Base-by-base conservation (phyloP, 116 monocot genomes). In the Iris pallida region DNA sequence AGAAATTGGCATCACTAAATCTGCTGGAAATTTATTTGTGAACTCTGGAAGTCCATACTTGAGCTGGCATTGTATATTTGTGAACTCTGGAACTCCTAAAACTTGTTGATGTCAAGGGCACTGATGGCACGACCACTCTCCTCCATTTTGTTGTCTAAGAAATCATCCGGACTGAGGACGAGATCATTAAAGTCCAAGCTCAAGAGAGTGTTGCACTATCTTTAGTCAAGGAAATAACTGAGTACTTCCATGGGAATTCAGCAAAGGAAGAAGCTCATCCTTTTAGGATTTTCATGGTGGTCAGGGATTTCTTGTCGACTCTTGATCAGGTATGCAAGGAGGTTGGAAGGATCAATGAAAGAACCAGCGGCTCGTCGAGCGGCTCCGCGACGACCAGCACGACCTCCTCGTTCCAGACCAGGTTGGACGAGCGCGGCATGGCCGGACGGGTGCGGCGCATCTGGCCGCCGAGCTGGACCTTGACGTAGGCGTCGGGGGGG, bases 121-220 rank as follows among this genome's bases (percentile, higher is more conserved):
- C 88, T 0, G 90, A 95, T 75, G 91, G 94, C 9, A 86, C 83
- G 76, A 88, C 95, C 19, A 95, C 90, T 7, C 91, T 95, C 20
- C 69, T 95, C 5, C 95, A 95, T 67, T 91, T 95, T 20, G 90
- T 95, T 8, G 85, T 95, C 48, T 88, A 83, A 57, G 95, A 90
- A 72, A 90, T 95, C 7, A 80, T 79, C 17, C 61, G 73, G 71
- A 69, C 83, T 0, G 95, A 95, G 72, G 71, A 60, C 11, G 71
- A 53, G 18, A 71, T 77, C 42, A 71, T 66, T 42, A 65, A 59
- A 9, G 65, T 77, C 5, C 65, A 59, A 55, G 71, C 51, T 7
- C 66, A 77, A 12, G 77, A 71, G 77, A 77, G 71, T 11, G 45
- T 65, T 0, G 66, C 71, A 13, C 20, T 71, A 15, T 60, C 59